Percentiles rank a stretch among this genome's conserved stretches.
Evolutionary conservation across 2,329 filamentous ascomycete genomes (phyloP).

Genomic region (Aspergillus phoenicis): DNA sequence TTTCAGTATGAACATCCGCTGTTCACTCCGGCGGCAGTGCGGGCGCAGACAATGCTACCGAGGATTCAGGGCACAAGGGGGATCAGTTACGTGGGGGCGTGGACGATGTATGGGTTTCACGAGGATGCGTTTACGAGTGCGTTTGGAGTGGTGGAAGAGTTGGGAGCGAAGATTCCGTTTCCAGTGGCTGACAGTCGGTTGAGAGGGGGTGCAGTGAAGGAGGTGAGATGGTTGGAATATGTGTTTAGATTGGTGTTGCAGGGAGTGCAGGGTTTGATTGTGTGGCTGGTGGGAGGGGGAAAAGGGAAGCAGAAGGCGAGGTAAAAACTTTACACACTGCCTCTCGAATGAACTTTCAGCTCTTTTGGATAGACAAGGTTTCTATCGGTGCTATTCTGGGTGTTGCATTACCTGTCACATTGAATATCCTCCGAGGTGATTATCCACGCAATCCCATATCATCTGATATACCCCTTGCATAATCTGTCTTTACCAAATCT

Average conservation of each 20-base stretch:
- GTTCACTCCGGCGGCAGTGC: conserved; percentile 3
- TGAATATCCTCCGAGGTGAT: too few species aligned
- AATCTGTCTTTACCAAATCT: too few species aligned
- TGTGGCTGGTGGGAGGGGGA: not conserved
- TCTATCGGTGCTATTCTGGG: too few species aligned
- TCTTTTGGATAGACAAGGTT: not conserved
- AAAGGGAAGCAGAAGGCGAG: not conserved
- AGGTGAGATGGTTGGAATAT: not conserved
- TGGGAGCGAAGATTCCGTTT: conserved; percentile 5
- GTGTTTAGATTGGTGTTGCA: not conserved
- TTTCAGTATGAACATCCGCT: conserved; percentile 8
- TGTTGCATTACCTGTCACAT: too few species aligned
- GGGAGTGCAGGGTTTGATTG: not conserved
- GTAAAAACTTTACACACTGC: not conserved
- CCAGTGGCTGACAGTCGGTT: not conserved
- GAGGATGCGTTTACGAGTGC: conserved; percentile 12
- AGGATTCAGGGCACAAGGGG: conserved; percentile 7
- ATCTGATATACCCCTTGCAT: too few species aligned
- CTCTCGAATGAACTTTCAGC: too few species aligned
- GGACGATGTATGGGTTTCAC: conserved; percentile 14
- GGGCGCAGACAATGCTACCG: conserved; percentile 1
- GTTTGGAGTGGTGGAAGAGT: not conserved
- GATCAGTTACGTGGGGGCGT: conserved; percentile 7
- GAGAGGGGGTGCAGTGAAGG: not conserved
- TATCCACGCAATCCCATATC: too few species aligned